phyloP scores from a whole-genome alignment of 306 rosid species.

The Trichosanthes truncata region DNA sequence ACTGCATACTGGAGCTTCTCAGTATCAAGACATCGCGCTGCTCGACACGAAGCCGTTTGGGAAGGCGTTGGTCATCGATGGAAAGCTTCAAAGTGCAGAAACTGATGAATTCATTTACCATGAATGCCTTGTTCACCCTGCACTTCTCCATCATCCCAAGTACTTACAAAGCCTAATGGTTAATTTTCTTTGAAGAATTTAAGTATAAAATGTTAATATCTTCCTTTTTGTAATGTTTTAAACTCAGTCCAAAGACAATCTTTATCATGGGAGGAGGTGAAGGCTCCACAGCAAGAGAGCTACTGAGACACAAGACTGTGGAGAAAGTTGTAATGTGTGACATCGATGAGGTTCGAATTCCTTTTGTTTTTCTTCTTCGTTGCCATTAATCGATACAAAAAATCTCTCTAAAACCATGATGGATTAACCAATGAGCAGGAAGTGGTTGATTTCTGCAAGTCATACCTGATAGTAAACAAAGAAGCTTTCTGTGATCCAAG shows the following conservation, averaged over 20 bases:
- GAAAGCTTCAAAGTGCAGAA: constrained; percentile 97
- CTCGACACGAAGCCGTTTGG: constrained; percentile 97
- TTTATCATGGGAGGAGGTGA: constrained; percentile 99
- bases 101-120: constrained; percentile 95
- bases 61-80: constrained; percentile 94
- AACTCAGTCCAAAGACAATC: constrained; percentile 53
- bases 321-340: constrained; percentile 93
- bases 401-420: background rate
- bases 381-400: background rate
- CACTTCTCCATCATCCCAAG: constrained; percentile 84
- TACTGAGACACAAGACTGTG: constrained; percentile 70
- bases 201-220: background rate
- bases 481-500: constrained; percentile 82
- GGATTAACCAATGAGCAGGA: constrained; percentile 45
- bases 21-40: constrained; percentile 86
- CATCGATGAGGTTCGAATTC: constrained; percentile 65
- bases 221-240: background rate
- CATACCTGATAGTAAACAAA: constrained; percentile 64
- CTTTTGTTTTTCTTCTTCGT: background rate
- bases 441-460: constrained; percentile 90
- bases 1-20: constrained; percentile 86
- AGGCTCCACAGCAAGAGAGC: constrained; percentile 96
- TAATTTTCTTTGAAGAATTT: background rate
- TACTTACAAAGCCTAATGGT: constrained; percentile 16
- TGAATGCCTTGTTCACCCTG: constrained; percentile 90